These are phyloP conservation scores for Arthrobotrys conoides DNA, from an alignment of 2,329 filamentous ascomycete genomes.

Conservation along the genomic window DNA sequence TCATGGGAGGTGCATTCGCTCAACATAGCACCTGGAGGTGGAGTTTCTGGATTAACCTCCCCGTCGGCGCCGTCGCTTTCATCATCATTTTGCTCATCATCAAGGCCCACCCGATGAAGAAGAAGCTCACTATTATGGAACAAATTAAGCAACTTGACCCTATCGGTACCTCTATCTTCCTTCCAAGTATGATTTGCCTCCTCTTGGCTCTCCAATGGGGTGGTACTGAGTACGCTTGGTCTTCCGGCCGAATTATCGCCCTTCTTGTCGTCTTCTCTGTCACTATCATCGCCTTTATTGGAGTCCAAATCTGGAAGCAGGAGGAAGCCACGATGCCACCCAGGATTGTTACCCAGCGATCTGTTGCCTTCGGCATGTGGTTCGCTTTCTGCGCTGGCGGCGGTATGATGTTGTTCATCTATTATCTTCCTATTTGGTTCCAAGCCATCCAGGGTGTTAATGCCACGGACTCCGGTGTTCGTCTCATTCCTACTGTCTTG, in stretches of 20 bases:
- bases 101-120: slow-evolving; percentile 65
- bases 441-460: slow-evolving; percentile 72
- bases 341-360: slow-evolving; percentile 72
- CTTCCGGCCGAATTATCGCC: slow-evolving; percentile 71
- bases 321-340: slow-evolving; percentile 73
- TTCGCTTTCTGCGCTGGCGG: slow-evolving; percentile 70
- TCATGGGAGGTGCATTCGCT: slow-evolving; percentile 70
- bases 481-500: slow-evolving; percentile 72
- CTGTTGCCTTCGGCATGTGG: slow-evolving; percentile 70
- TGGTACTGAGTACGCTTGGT: slow-evolving; percentile 72
- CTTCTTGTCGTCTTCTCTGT: slow-evolving; percentile 72
- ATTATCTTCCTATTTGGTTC: slow-evolving; percentile 73
- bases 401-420: slow-evolving; percentile 72
- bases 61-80: slow-evolving; percentile 72
- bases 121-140: slow-evolving; percentile 64
- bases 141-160: slow-evolving; percentile 73
- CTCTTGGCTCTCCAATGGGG: slow-evolving; percentile 77
- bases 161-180: slow-evolving; percentile 74
- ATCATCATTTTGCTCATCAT: slow-evolving; percentile 71
- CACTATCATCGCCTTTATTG: slow-evolving; percentile 69
- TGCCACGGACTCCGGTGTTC: slow-evolving; percentile 72
- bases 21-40: slow-evolving; percentile 70
- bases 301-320: slow-evolving; percentile 69
- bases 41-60: slow-evolving; percentile 75
- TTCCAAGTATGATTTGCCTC: slow-evolving; percentile 74